phyloP scores from a whole-genome alignment of 345 rosid genomes.

The Eutrema yunnanense region DNA sequence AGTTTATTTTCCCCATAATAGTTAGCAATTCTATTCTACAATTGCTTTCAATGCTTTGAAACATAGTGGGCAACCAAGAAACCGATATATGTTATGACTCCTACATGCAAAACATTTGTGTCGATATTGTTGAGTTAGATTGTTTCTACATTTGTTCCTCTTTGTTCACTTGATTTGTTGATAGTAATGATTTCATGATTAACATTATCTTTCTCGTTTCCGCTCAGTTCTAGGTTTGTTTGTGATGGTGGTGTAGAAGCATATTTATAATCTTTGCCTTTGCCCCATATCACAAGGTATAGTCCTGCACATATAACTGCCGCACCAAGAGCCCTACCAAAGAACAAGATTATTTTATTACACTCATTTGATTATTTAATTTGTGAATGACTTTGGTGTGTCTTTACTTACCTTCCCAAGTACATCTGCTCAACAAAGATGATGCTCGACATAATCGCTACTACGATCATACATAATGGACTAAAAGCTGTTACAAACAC shows the following conservation, averaged over 20 bases:
- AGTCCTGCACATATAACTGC: slow-evolving; percentile 66
- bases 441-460: slow-evolving; percentile 65
- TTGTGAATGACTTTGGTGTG: neutral
- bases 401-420: slow-evolving; percentile 60
- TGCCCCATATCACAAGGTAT: slow-evolving; percentile 88
- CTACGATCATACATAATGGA: slow-evolving; percentile 75
- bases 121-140: neutral
- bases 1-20: too few relatives aligned
- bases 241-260: slow-evolving; percentile 17
- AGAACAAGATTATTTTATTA: slow-evolving; percentile 6
- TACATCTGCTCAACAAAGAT: slow-evolving; percentile 72
- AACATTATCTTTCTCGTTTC: neutral
- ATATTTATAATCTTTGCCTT: slow-evolving; percentile 53
- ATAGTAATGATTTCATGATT: slow-evolving; percentile 33
- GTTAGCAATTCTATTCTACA: neutral
- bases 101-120: neutral
- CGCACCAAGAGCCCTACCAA: slow-evolving; percentile 73
- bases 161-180: slow-evolving; percentile 15
- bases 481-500: slow-evolving; percentile 83
- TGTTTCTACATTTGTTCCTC: neutral
- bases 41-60: slow-evolving; percentile 1
- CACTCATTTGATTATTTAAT: neutral
- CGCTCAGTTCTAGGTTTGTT: slow-evolving; percentile 15
- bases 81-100: neutral
- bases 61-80: neutral